Conservation (phyloP, 2,329 filamentous ascomycete species). For the Teratosphaeria gauchensis region DNA sequence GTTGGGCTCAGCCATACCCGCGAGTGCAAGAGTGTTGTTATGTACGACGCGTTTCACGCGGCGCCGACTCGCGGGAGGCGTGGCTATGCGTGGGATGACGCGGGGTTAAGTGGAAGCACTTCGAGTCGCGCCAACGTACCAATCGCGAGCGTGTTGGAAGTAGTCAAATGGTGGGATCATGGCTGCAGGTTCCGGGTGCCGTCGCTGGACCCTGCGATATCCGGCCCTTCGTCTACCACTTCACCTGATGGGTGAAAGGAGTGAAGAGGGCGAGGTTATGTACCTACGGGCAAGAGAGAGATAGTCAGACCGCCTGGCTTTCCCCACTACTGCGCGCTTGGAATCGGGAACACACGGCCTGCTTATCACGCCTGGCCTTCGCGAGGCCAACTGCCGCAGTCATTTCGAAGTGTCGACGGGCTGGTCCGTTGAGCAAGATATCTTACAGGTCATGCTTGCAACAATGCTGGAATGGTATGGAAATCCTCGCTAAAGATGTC, state of each 20-base stretch:
- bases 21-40: background rate
- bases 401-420: background rate
- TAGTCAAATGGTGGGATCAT: slow-evolving; percentile 49
- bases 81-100: slow-evolving; percentile 5
- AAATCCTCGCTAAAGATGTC: background rate
- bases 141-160: slow-evolving; percentile 60
- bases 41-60: background rate
- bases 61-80: background rate
- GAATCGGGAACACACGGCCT: background rate
- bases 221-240: background rate
- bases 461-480: background rate
- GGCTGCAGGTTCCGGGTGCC: background rate
- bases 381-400: background rate
- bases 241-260: background rate
- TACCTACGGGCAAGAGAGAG: background rate
- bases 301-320: background rate
- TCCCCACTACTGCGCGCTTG: background rate
- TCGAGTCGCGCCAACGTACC: slow-evolving; percentile 41
- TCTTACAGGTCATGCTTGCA: background rate
- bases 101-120: background rate
- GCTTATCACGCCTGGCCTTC: background rate
- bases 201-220: background rate
- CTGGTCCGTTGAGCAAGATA: background rate
- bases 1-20: background rate
- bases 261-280: background rate